Evolutionary conservation across 768 basidiomycete species (phyloP), one percentile per base, ranked within the genome.

Genomic region (Plicaturopsis crispa): DNA sequence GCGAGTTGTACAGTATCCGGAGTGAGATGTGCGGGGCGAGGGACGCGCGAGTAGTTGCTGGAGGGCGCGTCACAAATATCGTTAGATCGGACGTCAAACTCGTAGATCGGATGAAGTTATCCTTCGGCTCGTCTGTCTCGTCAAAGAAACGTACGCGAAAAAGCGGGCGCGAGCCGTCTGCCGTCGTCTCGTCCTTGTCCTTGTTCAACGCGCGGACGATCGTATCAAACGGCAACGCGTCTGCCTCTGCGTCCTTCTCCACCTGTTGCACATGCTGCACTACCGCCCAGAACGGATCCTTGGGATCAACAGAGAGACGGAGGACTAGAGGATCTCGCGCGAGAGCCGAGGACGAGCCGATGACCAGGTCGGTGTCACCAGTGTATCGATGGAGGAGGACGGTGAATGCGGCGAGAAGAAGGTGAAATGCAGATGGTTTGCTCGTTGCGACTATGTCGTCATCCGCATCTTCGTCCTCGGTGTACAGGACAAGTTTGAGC

Each of bases 81-180:
- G 92, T 96, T 43, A 97, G 70, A 57, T 97, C 93, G n/a, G 92
- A 85, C 5, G 87, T 89, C 42, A 87, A 65, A 45, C 78, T 81
- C 1, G 93, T 92, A 1, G 78, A 77, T 18, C 74, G 71, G 42
- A 93, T 77, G 51, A 89, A 92, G 41, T 72, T 72, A 40, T 80
- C 83, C 34, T 70, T 80, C 30, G 71, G 75, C 24, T 75, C 61
- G 47, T 89, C 87, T 2, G 83, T 92, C 56, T 86, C 87, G 53
- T 97, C 92, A 57, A 96, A 91, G 69, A 97, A 96, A n/a, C 92
- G 80, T 30, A 96, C 91, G 36, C 92, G 78, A 64, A 96, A 97
- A 19, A 97, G 69, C 4, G 84, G 84, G 2, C 66, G 57, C 12
- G 59, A 50, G 12, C 58, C 60, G 16, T 68, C 72, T 26, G 76